A percentile compares a stretch with the other conserved stretches of the same genome.
phyloP scores from a whole-genome alignment of 768 basidiomycete species.

The Trametes meyenii region DNA sequence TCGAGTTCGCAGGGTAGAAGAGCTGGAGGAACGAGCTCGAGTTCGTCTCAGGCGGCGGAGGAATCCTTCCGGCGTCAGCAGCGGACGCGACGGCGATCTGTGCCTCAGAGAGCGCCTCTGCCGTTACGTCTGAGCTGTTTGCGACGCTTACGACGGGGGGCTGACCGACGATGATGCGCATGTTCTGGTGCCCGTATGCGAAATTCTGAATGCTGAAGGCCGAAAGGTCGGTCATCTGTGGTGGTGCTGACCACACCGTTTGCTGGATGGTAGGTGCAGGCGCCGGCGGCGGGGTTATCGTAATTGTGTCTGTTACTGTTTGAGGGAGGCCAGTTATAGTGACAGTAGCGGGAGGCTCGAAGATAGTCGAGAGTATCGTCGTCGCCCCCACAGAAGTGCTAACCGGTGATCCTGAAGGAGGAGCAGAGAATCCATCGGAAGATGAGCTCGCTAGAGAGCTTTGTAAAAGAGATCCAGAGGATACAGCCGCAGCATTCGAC shows the following conservation, averaged over 20 bases:
- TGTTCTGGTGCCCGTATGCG: slow-evolving; percentile 55
- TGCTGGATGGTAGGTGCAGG: slow-evolving; percentile 11
- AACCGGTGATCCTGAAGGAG: neutral
- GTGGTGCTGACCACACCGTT: slow-evolving; percentile 53
- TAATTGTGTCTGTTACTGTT: slow-evolving; percentile 27
- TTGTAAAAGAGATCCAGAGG: neutral
- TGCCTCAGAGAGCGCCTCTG: slow-evolving; percentile 9
- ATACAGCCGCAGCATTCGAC: neutral
- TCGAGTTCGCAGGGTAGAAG: slow-evolving; percentile 66
- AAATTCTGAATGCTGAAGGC: slow-evolving; percentile 63
- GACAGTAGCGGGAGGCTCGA: slow-evolving; percentile 23
- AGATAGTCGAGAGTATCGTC: slow-evolving; percentile 17
- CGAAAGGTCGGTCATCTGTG: slow-evolving; percentile 57
- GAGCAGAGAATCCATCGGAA: neutral
- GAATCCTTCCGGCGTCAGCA: slow-evolving; percentile 9
- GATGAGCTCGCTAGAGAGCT: neutral
- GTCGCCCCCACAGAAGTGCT: neutral
- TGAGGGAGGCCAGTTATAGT: slow-evolving; percentile 24
- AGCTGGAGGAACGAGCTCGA: slow-evolving; percentile 56
- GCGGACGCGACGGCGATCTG: slow-evolving; percentile 20
- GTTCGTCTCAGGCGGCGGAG: slow-evolving; percentile 30
- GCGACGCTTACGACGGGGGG: slow-evolving; percentile 28
- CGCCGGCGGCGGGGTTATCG: slow-evolving; percentile 23
- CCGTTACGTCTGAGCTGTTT: slow-evolving; percentile 4
- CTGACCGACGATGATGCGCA: slow-evolving; percentile 52